Evolutionary conservation across 768 basidiomycete species (phyloP).

Genomic region (Gloeostereum incarnatum): DNA sequence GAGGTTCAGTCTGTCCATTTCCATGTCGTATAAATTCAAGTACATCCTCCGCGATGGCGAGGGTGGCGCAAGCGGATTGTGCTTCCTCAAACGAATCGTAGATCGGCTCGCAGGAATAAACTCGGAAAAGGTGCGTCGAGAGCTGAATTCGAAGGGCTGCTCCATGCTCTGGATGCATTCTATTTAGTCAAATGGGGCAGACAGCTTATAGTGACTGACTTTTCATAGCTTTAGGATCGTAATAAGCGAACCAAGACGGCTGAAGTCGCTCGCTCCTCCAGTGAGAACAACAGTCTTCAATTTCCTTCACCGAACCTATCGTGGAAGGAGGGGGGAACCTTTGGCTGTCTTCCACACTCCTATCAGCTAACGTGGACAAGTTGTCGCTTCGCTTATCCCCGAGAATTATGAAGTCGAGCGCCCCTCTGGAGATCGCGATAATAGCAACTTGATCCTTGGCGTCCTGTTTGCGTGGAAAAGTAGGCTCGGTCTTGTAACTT

Average conservation of each 20-base stretch:
- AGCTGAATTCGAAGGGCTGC: slow-evolving; percentile 49
- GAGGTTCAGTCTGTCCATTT: slow-evolving; percentile 37
- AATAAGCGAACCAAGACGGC: slow-evolving; percentile 44
- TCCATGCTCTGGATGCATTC: slow-evolving; percentile 33
- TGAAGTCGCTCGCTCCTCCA: slow-evolving; percentile 44
- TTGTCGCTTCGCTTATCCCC: slow-evolving; percentile 28
- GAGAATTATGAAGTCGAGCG: slow-evolving; percentile 50
- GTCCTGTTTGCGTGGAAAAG: slow-evolving; percentile 35
- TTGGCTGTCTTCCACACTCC: too few relatives aligned
- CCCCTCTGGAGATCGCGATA: slow-evolving; percentile 51
- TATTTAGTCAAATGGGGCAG: slow-evolving; percentile 2
- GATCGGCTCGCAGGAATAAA: slow-evolving; percentile 40
- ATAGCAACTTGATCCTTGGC: slow-evolving; percentile 44
- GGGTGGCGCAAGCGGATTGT: slow-evolving; percentile 40
- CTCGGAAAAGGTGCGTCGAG: slow-evolving; percentile 35
- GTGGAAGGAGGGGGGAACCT: too few relatives aligned
- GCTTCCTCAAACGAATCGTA: slow-evolving; percentile 35
- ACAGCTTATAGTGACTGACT: slow-evolving; percentile 22
- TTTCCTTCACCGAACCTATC: slow-evolving; percentile 21
- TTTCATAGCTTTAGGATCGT: slow-evolving; percentile 31
- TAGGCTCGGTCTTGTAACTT: slow-evolving; percentile 42
- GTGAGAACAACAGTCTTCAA: slow-evolving; percentile 44
- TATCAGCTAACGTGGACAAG: slow-evolving; percentile 13
- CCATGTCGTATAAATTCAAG: slow-evolving; percentile 50
- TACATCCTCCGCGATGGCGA: slow-evolving; percentile 43